Evolutionary conservation across 768 basidiomycete genomes (phyloP), one percentile per base, ranked within the genome.

Genomic region (Mycena epipterygia): DNA sequence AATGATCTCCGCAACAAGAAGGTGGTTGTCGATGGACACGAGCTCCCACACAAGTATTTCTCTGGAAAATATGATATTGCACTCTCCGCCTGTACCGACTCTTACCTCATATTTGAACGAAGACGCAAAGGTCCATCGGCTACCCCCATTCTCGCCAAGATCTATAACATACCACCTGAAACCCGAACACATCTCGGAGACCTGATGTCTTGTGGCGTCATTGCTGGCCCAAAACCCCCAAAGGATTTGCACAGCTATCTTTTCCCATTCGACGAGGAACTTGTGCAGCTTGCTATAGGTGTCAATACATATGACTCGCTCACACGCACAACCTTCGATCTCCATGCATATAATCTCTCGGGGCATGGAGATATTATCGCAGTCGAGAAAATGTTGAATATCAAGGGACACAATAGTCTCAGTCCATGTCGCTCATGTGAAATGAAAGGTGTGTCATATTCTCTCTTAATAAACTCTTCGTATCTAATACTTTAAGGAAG

Each of bases 1-100:
- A 58, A 67, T 9, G 8, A 55, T 0, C 77, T 84, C 0, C 61
- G 68, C 3, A 11, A 49, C 0, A 63, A 71, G 35, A 32, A 73
- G 14, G 81, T 85, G 37, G 27, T 59, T 5, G 64, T 85, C n/a
- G 73, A 79, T 53, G 79, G 77, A 3, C 49, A 76, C 5, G 55
- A 56, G 14, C 68, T 74, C 0, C 35, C 33, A 0, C 75, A 82
- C 64, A 67, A 58, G 1, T 83, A 77, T 73, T 89, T 89, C 63
- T 75, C 77, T 0, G 79, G 81, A 33, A 35, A 30, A 0, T 76
- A 75, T 7, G 86, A 89, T 58, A 76, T 89, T n/a, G 86, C 86
- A 0, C 77, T 88, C 2, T 48, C 46, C 23, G 9, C 49, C 33
- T 61, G 60, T 33, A 49, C 46, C 3, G 60, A 61, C n/a, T 48